Conservation (phyloP, 2,329 filamentous ascomycete genomes). For the Leptographium galeiforme region DNA sequence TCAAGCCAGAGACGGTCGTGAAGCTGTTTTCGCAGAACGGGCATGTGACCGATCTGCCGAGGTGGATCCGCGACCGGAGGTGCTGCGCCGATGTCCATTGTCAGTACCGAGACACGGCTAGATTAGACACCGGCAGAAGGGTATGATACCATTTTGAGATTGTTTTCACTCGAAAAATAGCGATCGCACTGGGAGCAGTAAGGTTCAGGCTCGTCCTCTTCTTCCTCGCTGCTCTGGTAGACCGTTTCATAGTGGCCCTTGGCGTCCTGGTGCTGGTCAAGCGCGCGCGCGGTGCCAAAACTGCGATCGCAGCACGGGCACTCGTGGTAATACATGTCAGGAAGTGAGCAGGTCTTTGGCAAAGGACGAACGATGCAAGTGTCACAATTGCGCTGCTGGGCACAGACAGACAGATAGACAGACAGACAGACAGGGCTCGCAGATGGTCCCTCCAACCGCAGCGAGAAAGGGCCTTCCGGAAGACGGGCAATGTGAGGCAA, state of each 20-base stretch:
- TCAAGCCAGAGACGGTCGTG: conserved; percentile 37
- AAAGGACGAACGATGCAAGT: neutral
- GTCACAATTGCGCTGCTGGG: too few relatives aligned
- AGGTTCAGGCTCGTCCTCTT: neutral
- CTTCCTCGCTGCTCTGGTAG: neutral
- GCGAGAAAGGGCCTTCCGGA: too few relatives aligned
- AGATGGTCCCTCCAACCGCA: too few relatives aligned
- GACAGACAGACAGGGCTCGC: too few relatives aligned
- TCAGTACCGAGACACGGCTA: neutral
- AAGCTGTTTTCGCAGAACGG: conserved; percentile 38
- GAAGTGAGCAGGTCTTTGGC: neutral
- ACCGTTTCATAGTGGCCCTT: neutral
- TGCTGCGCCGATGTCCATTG: conserved; percentile 28
- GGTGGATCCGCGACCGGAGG: conserved; percentile 37
- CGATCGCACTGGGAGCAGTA: conserved; percentile 1
- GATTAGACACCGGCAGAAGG: neutral
- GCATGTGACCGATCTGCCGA: conserved; percentile 29
- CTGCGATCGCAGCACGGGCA: neutral
- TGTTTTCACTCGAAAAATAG: conserved; percentile 6
- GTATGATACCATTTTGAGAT: conserved; percentile 18
- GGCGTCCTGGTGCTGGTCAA: neutral
- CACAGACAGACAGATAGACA: too few relatives aligned
- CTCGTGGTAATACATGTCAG: neutral
- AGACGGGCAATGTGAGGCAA: too few relatives aligned
- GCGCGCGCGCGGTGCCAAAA: neutral